phyloP scores from a whole-genome alignment of 352 stramenopile species.

The Saprolegnia parasitica region DNA sequence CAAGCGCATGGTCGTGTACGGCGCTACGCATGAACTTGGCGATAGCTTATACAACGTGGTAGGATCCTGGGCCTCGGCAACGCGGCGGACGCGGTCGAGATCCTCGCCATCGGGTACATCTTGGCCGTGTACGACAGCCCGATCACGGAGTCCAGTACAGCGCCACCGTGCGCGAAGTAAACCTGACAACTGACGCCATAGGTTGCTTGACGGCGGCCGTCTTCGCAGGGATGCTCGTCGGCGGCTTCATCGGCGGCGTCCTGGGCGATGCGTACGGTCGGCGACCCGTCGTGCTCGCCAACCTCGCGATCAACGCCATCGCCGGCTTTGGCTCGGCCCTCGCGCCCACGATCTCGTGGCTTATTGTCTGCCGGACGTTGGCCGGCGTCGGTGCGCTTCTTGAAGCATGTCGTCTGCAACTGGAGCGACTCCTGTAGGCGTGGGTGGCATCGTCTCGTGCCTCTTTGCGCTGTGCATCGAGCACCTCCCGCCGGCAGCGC shows the following conservation, averaged over 20 bases:
- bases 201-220: slow-evolving; percentile 82
- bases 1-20: slow-evolving; percentile 60
- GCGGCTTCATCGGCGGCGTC: slow-evolving; percentile 68
- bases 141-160: slow-evolving; percentile 65
- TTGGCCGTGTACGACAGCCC: slow-evolving; percentile 67
- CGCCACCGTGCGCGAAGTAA: slow-evolving; percentile 20
- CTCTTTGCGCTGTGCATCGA: slow-evolving; percentile 85
- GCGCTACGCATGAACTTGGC: slow-evolving; percentile 32
- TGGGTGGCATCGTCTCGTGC: slow-evolving; percentile 81
- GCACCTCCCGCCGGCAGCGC: slow-evolving; percentile 60
- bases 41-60: neutral
- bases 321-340: slow-evolving; percentile 73
- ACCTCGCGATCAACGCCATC: slow-evolving; percentile 72
- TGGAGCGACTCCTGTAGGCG: slow-evolving; percentile 62
- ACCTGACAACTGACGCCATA: slow-evolving; percentile 32
- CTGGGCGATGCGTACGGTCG: slow-evolving; percentile 77
- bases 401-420: slow-evolving; percentile 13
- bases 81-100: slow-evolving; percentile 86
- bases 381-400: slow-evolving; percentile 47
- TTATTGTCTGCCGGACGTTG: slow-evolving; percentile 69
- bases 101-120: slow-evolving; percentile 89
- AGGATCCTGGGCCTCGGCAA: slow-evolving; percentile 81
- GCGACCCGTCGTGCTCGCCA: slow-evolving; percentile 66
- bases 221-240: slow-evolving; percentile 85
- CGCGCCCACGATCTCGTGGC: slow-evolving; percentile 59